phyloP scores from a whole-genome alignment of 2,329 filamentous ascomycete genomes.

The Lachnellula willkommii region DNA sequence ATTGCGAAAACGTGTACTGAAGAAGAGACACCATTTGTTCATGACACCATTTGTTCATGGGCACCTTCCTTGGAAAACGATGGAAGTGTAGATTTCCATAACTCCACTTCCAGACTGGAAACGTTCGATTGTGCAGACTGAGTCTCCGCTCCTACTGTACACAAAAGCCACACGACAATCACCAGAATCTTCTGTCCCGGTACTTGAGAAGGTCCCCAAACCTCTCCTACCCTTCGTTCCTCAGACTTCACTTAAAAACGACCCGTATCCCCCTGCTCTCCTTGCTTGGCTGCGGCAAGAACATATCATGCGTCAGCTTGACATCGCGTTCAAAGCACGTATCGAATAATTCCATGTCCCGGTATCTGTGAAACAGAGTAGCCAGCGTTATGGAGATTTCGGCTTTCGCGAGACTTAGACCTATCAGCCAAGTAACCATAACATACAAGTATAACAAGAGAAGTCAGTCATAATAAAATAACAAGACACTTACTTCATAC shows the following conservation, averaged over 20 bases:
- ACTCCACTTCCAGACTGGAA: no score
- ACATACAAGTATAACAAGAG: not conserved
- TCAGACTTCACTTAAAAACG: slow-evolving; percentile 4
- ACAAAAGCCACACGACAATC: no score
- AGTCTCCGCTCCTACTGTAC: no score
- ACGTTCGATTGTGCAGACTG: no score
- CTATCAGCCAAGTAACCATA: not conserved
- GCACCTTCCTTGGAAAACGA: no score
- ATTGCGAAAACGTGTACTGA: no score
- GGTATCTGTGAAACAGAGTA: slow-evolving; percentile 12
- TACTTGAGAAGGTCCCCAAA: no score
- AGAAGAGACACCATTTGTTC: no score
- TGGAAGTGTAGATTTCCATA: no score
- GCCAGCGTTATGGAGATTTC: slow-evolving; percentile 15
- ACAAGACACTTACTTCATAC: slow-evolving; percentile 12
- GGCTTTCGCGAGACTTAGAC: slow-evolving; percentile 15
- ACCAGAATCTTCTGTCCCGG: no score
- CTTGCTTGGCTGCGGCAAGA: slow-evolving; percentile 10
- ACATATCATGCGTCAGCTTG: slow-evolving; percentile 13
- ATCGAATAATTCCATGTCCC: slow-evolving; percentile 13
- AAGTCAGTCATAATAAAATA: not conserved
- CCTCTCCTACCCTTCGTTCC: no score
- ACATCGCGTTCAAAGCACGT: slow-evolving; percentile 13
- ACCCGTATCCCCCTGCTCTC: slow-evolving; percentile 17
- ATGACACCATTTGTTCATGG: no score